phyloP scores from a whole-genome alignment of 2,329 filamentous ascomycete genomes.

The Alternaria sp. region DNA sequence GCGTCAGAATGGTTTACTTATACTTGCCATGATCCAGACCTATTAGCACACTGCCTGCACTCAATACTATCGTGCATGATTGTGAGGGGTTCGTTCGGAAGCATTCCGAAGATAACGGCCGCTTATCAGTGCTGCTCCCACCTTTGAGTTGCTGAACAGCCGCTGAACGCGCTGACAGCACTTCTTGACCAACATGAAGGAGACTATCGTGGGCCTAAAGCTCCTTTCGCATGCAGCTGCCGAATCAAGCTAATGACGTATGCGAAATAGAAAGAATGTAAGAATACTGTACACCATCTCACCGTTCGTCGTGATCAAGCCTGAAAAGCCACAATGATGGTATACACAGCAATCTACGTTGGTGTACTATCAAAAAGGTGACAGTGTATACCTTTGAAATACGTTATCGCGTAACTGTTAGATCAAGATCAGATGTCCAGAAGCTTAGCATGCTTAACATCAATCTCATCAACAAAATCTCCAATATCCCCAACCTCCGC shows the following conservation, averaged over 20 bases:
- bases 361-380: accelerated
- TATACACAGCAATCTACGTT: not conserved
- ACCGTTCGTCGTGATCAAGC: not conserved
- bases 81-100: slow-evolving; percentile 23
- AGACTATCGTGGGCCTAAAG: not conserved
- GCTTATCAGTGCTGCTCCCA: slow-evolving; percentile 21
- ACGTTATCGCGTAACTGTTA: not conserved
- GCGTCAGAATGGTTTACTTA: not conserved
- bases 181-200: not conserved
- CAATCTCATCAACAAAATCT: slow-evolving; percentile 21
- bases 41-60: not conserved
- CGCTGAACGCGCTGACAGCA: not conserved
- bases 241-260: not conserved
- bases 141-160: not conserved
- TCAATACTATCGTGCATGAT: slow-evolving; percentile 10
- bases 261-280: not conserved
- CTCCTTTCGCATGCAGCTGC: not conserved
- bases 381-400: not conserved
- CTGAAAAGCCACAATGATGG: not conserved
- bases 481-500: slow-evolving; percentile 25
- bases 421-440: slow-evolving; percentile 21
- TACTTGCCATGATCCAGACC: not conserved
- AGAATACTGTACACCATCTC: not conserved
- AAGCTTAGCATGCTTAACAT: slow-evolving; percentile 39
- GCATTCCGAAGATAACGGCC: slow-evolving; percentile 22